Base-by-base conservation (phyloP, 257 asterid genomes). In the Solanum acaule region DNA sequence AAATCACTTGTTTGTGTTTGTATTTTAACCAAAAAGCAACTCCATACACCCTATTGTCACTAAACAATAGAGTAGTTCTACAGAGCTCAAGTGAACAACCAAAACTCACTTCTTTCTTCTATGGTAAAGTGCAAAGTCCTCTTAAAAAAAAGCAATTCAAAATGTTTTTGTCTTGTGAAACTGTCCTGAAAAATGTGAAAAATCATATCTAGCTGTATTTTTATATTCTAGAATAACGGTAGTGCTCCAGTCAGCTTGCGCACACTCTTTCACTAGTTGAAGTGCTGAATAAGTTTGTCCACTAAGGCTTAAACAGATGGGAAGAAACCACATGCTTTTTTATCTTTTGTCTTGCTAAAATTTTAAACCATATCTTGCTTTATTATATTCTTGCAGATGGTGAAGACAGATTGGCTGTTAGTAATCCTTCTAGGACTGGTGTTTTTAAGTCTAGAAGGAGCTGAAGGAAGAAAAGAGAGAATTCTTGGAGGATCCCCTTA, bases 341-440 rank as follows among this genome's bases (percentile, higher is more conserved):
- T 1, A 4, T 15, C 3, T 40, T 11, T 40, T 25, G 18, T 5
- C 25, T 44, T 6, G 3, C 8, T 79, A 11, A 4, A 25, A 79
- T 27, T 46, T 3, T 20, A 27, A 44, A 46, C 12, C 40, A 27
- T 16, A 8, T 81, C 25, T 44, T 79, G 11, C 25, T 35, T 67
- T 13, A 3, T 52, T 27, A 34, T 86, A 70, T 27, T 71, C n/a
- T 34, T 68, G 44, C 75, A 93, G 94, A 91, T 88, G 87, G 87
- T 76, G 29, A 87, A 83, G 87, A 77, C 35, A 37, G 79, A 59
- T 25, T 35, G 86, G 85, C 9, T 88, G n/a, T 6, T 91, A 14
- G 87, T 89, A 73, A 59, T 91, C 92, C 65, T 91, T 23, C 29
- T 90, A 65, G 92, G 75, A 59, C 33, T 90, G 85, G 4, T 86